Conservation (phyloP, 163 green algal genomes). For the Scenedesmus sp. region DNA sequence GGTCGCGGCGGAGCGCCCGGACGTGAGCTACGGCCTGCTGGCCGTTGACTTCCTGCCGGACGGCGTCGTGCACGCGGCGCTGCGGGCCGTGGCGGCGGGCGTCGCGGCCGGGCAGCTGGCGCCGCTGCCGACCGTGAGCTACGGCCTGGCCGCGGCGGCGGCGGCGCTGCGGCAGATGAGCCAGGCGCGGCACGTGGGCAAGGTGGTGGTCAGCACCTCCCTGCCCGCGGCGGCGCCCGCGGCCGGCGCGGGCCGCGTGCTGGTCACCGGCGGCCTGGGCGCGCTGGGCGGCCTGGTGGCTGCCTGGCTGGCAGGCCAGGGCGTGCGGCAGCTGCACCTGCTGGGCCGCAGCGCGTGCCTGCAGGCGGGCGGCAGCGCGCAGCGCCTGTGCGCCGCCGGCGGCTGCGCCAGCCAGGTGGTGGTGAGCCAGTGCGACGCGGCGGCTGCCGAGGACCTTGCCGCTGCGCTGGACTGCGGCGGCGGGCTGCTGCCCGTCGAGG, state of each 20-base stretch:
- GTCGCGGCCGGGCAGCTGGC: conserved; percentile 51
- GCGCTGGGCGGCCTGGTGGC: conserved; percentile 77
- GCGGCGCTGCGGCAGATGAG: conserved; percentile 86
- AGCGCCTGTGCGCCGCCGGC: conserved; percentile 13
- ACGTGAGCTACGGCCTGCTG: conserved; percentile 60
- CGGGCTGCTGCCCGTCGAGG: conserved; percentile 11
- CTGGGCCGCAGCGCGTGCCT: conserved; percentile 54
- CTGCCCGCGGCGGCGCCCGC: background rate
- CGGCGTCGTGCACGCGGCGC: conserved; percentile 52
- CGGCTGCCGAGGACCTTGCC: background rate
- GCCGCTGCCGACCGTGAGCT: conserved; percentile 64
- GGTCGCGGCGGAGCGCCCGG: conserved; percentile 59
- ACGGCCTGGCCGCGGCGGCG: conserved; percentile 63
- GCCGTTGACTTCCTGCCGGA: conserved; percentile 71
- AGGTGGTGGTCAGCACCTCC: conserved; percentile 77
- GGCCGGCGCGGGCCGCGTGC: conserved; percentile 35
- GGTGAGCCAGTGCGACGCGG: conserved; percentile 53
- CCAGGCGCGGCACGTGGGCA: conserved; percentile 80
- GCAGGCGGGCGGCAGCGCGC: conserved; percentile 22
- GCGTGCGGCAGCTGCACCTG: conserved; percentile 62
- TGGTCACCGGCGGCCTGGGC: conserved; percentile 84
- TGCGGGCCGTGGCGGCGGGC: conserved; percentile 62
- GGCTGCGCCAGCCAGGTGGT: conserved; percentile 27
- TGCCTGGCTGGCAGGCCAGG: conserved; percentile 68
- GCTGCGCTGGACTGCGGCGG: background rate